Conservation (phyloP, 2,329 filamentous ascomycete species). For the Incumbomyces lentus region DNA sequence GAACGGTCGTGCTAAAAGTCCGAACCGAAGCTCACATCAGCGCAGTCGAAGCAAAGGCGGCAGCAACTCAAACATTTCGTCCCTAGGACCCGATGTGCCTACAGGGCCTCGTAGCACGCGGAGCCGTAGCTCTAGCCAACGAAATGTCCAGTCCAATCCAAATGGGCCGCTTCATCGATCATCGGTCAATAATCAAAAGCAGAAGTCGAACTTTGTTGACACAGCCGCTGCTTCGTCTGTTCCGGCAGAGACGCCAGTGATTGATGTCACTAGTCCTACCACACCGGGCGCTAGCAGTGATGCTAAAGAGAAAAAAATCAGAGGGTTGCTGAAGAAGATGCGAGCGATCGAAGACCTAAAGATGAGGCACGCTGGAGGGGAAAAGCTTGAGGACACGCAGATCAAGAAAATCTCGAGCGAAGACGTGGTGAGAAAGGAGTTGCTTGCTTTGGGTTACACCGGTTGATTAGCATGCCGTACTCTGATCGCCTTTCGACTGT, state of each 20-base stretch:
- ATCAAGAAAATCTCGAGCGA: constrained; percentile 97
- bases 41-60: constrained; percentile 40
- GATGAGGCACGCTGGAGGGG: constrained; percentile 86
- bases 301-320: constrained; percentile 79
- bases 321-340: constrained; percentile 91
- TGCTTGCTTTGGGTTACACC: constrained; percentile 50
- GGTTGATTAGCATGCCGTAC: not conserved
- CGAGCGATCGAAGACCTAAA: constrained; percentile 95
- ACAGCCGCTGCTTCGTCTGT: constrained; percentile 25
- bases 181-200: constrained; percentile 21
- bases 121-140: constrained; percentile 22
- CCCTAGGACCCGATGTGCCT: constrained; percentile 15
- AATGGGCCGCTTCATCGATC: constrained; percentile 30
- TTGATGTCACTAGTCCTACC: constrained; percentile 22
- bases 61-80: constrained; percentile 15
- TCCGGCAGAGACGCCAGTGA: constrained; percentile 21
- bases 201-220: constrained; percentile 19
- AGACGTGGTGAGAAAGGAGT: constrained; percentile 68
- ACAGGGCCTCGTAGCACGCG: constrained; percentile 16
- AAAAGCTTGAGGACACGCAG: constrained; percentile 97
- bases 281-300: constrained; percentile 42
- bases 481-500: no score
- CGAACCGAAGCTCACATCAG: constrained; percentile 38
- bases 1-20: constrained; percentile 18
- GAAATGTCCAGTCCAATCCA: constrained; percentile 22